Evolutionary conservation across 257 asterid species (phyloP).

Genomic region (Leonotis leonurus): DNA sequence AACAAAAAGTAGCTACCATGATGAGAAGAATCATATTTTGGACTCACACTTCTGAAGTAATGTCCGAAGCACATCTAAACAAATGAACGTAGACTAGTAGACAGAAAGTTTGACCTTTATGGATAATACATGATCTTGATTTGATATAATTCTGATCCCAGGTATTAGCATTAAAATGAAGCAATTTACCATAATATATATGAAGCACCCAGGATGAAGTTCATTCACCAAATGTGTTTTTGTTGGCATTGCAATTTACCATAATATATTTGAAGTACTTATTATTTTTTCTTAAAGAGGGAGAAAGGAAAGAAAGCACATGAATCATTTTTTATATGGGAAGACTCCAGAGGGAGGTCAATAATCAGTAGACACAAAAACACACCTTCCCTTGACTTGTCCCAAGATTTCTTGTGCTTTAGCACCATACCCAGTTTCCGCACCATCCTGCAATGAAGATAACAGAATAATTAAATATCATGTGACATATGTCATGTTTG

Average conservation of each 20-base stretch:
- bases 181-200: background rate
- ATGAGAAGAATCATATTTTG: too few species aligned
- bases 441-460: slow-evolving; percentile 61
- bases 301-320: background rate
- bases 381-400: slow-evolving; percentile 92
- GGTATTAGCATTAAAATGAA: background rate
- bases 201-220: background rate
- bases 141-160: background rate
- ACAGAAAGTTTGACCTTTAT: background rate
- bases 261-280: too few species aligned
- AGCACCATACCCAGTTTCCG: slow-evolving; percentile 93
- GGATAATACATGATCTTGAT: background rate
- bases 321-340: background rate
- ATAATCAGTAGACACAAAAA: slow-evolving; percentile 4
- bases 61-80: background rate
- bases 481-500: background rate
- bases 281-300: too few species aligned
- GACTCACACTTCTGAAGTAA: too few species aligned
- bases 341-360: background rate
- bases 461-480: slow-evolving; percentile 2
- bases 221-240: background rate
- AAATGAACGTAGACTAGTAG: too few species aligned
- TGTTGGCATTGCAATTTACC: background rate
- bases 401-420: slow-evolving; percentile 96
- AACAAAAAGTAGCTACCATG: background rate